These are phyloP conservation scores for Cochlearia excelsa DNA, from an alignment of 345 rosid genomes.

Conservation along the genomic window DNA sequence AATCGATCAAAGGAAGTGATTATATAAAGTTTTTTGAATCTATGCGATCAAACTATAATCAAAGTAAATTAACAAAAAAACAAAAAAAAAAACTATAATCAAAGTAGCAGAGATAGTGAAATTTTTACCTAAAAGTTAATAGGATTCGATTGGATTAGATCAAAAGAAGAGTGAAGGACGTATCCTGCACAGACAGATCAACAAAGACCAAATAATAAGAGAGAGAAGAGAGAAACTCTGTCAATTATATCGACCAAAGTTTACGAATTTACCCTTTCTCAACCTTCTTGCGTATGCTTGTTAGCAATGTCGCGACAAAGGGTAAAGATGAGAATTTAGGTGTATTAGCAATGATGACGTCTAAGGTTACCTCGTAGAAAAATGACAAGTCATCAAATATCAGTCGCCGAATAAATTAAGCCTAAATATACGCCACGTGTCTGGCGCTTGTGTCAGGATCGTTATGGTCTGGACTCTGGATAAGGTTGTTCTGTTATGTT, in stretches of 20 bases:
- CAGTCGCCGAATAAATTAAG: constrained; percentile 24
- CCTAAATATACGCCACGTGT: constrained; percentile 26
- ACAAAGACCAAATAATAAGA: background rate
- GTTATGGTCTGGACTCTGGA: constrained; percentile 21
- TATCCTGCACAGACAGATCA: constrained; percentile 23
- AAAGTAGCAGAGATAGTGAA: background rate
- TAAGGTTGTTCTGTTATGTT: background rate
- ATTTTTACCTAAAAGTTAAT: background rate
- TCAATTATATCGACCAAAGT: constrained; percentile 5
- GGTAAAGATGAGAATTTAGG: constrained; percentile 13
- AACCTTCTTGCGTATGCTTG: background rate
- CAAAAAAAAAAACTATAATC: background rate
- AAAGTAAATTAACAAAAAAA: no score
- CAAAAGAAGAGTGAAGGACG: constrained; percentile 14
- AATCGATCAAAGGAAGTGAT: no score
- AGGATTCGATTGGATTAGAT: constrained; percentile 18
- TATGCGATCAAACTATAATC: background rate
- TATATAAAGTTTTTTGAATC: background rate
- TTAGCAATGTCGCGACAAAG: background rate
- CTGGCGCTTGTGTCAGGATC: constrained; percentile 11
- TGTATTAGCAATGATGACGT: constrained; percentile 13
- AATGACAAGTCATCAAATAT: constrained; percentile 28
- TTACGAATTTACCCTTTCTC: constrained; percentile 22
- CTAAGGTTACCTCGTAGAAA: constrained; percentile 1
- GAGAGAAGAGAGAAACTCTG: background rate